A percentile compares a stretch with the other conserved stretches of the same genome.
phyloP scores from a whole-genome alignment of 2,329 filamentous ascomycete species.

The Cryphonectria carpinicola region DNA sequence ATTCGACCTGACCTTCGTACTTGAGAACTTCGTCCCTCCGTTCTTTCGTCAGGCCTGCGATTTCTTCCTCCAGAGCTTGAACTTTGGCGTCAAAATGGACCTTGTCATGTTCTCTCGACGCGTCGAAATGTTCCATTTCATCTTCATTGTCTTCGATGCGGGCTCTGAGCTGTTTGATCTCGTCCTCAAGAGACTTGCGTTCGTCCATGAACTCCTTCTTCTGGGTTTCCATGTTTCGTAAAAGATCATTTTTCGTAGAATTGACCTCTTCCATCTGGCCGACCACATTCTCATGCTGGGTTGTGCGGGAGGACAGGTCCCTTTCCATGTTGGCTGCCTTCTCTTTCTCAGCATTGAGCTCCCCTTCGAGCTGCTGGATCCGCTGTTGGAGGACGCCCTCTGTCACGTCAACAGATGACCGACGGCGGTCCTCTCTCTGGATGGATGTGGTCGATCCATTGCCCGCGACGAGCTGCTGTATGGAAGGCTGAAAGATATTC shows the following conservation, averaged over 20 bases:
- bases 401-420: slow-evolving; percentile 41
- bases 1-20: slow-evolving; percentile 65
- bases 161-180: slow-evolving; percentile 75
- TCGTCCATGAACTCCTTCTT: slow-evolving; percentile 88
- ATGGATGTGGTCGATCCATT: slow-evolving; percentile 55
- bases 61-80: slow-evolving; percentile 69
- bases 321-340: slow-evolving; percentile 68
- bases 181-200: slow-evolving; percentile 78
- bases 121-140: slow-evolving; percentile 82
- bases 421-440: slow-evolving; percentile 48
- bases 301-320: slow-evolving; percentile 64
- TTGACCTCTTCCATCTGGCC: slow-evolving; percentile 81
- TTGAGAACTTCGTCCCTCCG: slow-evolving; percentile 61
- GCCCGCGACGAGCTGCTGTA: slow-evolving; percentile 51
- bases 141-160: slow-evolving; percentile 89
- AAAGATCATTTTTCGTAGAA: slow-evolving; percentile 89
- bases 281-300: slow-evolving; percentile 64
- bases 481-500: slow-evolving; percentile 57
- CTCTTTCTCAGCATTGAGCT: slow-evolving; percentile 75
- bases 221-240: slow-evolving; percentile 91
- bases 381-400: slow-evolving; percentile 51
- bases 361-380: slow-evolving; percentile 72
- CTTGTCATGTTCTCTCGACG: slow-evolving; percentile 82
- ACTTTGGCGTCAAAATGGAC: slow-evolving; percentile 70
- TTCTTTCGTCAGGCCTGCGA: slow-evolving; percentile 66